phyloP scores from a whole-genome alignment of 2,329 filamentous ascomycete species.

The Ceratocystiopsis minuta region DNA sequence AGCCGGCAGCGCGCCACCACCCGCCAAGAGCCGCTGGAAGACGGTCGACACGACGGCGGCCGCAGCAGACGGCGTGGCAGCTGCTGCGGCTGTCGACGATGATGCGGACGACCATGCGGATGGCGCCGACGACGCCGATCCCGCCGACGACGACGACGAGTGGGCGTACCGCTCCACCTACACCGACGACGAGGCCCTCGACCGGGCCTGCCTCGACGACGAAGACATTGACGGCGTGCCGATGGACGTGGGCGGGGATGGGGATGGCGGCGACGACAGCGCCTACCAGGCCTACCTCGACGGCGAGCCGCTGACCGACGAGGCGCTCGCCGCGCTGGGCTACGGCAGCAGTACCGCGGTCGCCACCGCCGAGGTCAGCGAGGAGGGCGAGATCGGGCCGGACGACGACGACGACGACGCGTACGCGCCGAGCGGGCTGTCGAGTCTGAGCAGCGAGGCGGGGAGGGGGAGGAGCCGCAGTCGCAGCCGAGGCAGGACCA shows the following conservation, averaged over 20 bases:
- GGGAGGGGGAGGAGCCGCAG: not conserved
- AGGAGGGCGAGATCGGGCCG: conserved; percentile 9
- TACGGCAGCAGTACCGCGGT: not conserved
- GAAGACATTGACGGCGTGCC: conserved; percentile 25
- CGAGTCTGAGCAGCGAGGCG: not conserved
- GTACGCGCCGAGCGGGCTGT: conserved; percentile 3
- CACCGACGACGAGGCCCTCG: conserved; percentile 22
- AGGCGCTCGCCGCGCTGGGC: conserved; percentile 12
- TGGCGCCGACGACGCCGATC: conserved; percentile 15
- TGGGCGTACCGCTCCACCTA: conserved; percentile 8
- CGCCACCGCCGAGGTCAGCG: conserved; percentile 5
- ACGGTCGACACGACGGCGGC: conserved; percentile 22
- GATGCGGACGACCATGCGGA: conserved; percentile 13
- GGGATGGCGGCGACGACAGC: not conserved
- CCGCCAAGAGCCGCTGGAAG: conserved; percentile 34
- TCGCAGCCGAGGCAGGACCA: not conserved
- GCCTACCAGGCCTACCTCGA: conserved; percentile 3
- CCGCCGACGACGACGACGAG: conserved; percentile 8
- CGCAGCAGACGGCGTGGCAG: not conserved
- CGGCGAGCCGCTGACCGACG: conserved; percentile 18
- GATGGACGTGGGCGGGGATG: conserved; percentile 21
- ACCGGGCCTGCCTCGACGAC: conserved; percentile 28
- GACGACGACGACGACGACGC: conserved; percentile 6
- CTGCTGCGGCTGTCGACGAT: not conserved
- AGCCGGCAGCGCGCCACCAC: too few relatives aligned